Evolutionary conservation across 2,329 filamentous ascomycete genomes (phyloP).

Genomic region (Chaetomium sp.): DNA sequence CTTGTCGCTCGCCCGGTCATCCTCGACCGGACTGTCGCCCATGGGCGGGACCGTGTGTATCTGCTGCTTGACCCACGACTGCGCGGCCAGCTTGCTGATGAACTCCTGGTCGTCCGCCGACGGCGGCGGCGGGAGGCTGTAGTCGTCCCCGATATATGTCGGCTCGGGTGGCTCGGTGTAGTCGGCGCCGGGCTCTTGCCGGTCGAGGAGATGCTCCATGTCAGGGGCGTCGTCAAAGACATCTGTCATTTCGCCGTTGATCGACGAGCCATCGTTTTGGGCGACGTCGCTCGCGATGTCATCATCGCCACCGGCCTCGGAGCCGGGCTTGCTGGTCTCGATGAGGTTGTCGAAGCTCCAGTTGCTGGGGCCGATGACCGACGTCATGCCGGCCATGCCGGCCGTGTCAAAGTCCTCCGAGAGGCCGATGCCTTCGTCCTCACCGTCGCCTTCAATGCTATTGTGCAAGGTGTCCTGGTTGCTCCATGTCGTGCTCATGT

Average conservation of each 20-base stretch:
- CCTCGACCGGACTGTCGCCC: conserved; percentile 34
- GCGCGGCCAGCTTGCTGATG: conserved; percentile 32
- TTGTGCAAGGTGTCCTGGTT: conserved; percentile 31
- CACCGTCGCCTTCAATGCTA: conserved; percentile 34
- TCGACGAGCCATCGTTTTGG: conserved; percentile 43
- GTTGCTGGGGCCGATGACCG: conserved; percentile 35
- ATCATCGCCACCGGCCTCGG: conserved; percentile 38
- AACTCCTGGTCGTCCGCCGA: conserved; percentile 24
- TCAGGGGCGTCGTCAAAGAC: conserved; percentile 35
- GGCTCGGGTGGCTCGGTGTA: conserved; percentile 37
- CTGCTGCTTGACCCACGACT: conserved; percentile 37
- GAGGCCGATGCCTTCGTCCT: conserved; percentile 51
- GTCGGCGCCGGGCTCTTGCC: conserved; percentile 33
- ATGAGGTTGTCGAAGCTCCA: conserved; percentile 52
- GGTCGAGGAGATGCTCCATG: conserved; percentile 36
- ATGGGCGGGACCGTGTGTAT: conserved; percentile 39
- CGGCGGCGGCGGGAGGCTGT: conserved; percentile 32
- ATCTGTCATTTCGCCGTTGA: conserved; percentile 29
- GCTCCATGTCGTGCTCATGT: conserved; percentile 29
- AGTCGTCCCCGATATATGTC: conserved; percentile 10
- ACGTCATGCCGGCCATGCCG: conserved; percentile 36
- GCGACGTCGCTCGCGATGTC: conserved; percentile 43
- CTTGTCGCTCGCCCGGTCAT: conserved; percentile 48
- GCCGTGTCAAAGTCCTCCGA: conserved; percentile 42
- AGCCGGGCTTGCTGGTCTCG: conserved; percentile 36